Base-by-base conservation (phyloP, 2,329 filamentous ascomycete genomes). In the Colletotrichum chrysophilum region DNA sequence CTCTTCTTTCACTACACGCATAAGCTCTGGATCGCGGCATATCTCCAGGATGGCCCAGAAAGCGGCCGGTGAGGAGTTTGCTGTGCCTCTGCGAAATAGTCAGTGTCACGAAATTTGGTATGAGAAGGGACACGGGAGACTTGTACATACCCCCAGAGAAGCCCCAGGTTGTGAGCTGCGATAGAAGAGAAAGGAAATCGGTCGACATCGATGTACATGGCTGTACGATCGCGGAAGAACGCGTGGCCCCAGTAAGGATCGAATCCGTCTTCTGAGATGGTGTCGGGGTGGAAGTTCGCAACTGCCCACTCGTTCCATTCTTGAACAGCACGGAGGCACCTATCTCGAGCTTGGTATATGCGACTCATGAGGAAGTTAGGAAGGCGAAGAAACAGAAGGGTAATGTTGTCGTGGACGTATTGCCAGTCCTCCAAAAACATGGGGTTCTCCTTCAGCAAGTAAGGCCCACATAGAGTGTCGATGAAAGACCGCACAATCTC, bases 81-180 rank as follows among this genome's bases (percentile, higher is more conserved):
- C 43, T 52, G 43, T 52, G n/a, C 43, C 43, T 52, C 43, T 52
- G 4, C 43, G 2, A 52, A 7, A 7, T 1, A 7, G 43, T 52
- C 12, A 52, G n/a, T 13, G n/a, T 52, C n/a, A 13, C 43, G 1
- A 52, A 13, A 0, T 21, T 7, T 24, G 24, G 43, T 21, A 52
- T 21, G 10, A 52, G n/a, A 52, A 7, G 3, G n/a, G 2, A 21
- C n/a, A 21, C n/a, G 0, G 0, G 2, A 52, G n/a, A 52, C 5
- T 52, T 52, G n/a, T 2, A 21, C 43, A 21, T 21, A 52, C 43
- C 43, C 43, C 43, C 43, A 52, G 43, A 52, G 43, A 7, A 52
- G 43, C 4, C 43, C 43, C n/a, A 52, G 43, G 10, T 52, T 52
- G 6, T 52, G 43, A 7, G 43, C 43, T 52, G 43, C 43, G 43